phyloP scores from a whole-genome alignment of 805 yeast species.

The Suhomyces prunicola region DNA sequence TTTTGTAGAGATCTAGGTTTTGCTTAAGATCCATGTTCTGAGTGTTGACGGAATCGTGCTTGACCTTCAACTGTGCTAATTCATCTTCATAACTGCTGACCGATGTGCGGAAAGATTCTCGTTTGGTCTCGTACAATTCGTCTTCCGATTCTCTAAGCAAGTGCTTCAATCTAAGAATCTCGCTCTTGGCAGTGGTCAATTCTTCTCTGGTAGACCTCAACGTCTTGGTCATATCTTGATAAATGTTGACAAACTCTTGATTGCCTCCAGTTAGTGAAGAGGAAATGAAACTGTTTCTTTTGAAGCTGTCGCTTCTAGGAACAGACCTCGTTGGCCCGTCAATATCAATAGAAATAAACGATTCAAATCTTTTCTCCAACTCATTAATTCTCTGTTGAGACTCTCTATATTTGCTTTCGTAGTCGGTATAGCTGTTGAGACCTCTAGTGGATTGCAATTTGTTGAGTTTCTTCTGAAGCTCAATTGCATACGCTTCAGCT shows the following conservation, averaged over 20 bases:
- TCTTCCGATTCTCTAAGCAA: conserved; percentile 43
- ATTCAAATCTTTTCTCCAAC: conserved; percentile 29
- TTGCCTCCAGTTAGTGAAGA: conserved; percentile 26
- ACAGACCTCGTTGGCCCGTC: conserved; percentile 10
- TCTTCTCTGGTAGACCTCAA: conserved; percentile 43
- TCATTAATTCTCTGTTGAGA: conserved; percentile 32
- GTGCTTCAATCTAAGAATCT: conserved; percentile 39
- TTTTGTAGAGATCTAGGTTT: conserved; percentile 59
- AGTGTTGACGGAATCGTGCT: conserved; percentile 52
- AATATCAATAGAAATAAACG: conserved; percentile 16
- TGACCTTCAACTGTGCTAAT: conserved; percentile 50
- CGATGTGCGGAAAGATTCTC: conserved; percentile 40
- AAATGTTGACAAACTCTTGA: conserved; percentile 46
- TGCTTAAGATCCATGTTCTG: conserved; percentile 55
- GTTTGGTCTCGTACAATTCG: conserved; percentile 38
- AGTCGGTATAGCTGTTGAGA: conserved; percentile 29
- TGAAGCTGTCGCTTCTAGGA: conserved; percentile 34
- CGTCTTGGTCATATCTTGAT: conserved; percentile 49
- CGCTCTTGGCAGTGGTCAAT: conserved; percentile 38
- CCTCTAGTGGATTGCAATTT: conserved; percentile 42
- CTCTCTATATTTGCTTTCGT: conserved; percentile 34
- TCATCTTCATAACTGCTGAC: conserved; percentile 36
- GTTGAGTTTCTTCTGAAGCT: conserved; percentile 41
- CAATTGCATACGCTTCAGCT: conserved; percentile 49
- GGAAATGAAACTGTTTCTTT: conserved; percentile 20